These are phyloP conservation scores for Phaeomoniella chlamydospora DNA, from an alignment of 2,329 filamentous ascomycete genomes.

Conservation along the genomic window DNA sequence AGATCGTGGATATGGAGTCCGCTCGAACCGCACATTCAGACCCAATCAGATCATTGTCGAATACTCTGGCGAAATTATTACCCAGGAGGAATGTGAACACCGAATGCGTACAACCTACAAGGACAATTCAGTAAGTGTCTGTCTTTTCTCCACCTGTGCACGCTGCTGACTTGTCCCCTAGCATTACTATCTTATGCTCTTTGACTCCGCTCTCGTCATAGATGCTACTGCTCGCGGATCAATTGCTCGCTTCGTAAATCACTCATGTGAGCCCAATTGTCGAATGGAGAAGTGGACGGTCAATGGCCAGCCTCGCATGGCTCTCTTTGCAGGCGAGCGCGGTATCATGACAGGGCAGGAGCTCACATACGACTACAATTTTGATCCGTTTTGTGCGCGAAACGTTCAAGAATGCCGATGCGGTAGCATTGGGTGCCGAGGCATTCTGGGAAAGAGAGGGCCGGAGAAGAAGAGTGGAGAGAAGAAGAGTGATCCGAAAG, in stretches of 20 bases:
- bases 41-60: constrained; percentile 95
- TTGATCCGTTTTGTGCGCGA: constrained; percentile 47
- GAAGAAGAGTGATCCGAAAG: constrained; percentile 7
- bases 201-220: constrained; percentile 97
- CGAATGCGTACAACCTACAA: constrained; percentile 92
- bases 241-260: constrained; percentile 95
- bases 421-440: constrained; percentile 45
- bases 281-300: constrained; percentile 98
- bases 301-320: constrained; percentile 85
- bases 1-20: constrained; percentile 81
- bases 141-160: constrained; percentile 6
- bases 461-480: constrained; percentile 47
- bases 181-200: constrained; percentile 98
- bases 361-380: constrained; percentile 83
- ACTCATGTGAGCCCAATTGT: constrained; percentile 92
- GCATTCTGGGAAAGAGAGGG: constrained; percentile 37
- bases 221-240: constrained; percentile 81
- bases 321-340: constrained; percentile 77
- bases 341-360: constrained; percentile 93
- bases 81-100: constrained; percentile 79
- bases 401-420: constrained; percentile 52
- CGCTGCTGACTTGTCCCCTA: constrained; percentile 22
- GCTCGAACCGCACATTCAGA: constrained; percentile 75
- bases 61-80: constrained; percentile 96
- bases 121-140: constrained; percentile 61